A percentile compares a stretch with the other conserved stretches of the same genome.
Evolutionary conservation across 78 protist genomes (phyloP).

Genomic region (Anaeramoeba ignava): DNA sequence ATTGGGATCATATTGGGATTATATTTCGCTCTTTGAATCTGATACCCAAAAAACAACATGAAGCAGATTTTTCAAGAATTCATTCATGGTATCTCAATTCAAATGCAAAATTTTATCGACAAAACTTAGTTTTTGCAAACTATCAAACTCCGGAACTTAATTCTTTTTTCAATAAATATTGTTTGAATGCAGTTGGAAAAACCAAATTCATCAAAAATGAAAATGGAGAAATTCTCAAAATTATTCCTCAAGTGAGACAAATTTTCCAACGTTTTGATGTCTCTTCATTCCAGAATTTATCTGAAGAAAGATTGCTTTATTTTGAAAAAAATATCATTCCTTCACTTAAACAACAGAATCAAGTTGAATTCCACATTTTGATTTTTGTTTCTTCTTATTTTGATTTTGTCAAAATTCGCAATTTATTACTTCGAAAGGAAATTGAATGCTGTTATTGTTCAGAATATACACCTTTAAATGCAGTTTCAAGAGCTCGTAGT

Average conservation of each 20-base stretch:
- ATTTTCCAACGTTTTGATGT: neutral
- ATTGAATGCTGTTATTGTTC: neutral
- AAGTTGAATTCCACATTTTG: neutral
- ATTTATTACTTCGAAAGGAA: neutral
- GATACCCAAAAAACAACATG: conserved; percentile 21
- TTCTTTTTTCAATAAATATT: conserved; percentile 31
- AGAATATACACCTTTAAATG: conserved; percentile 14
- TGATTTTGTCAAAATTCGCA: conserved; percentile 48
- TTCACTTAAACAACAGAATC: neutral
- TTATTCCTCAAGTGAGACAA: neutral
- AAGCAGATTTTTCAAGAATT: conserved; percentile 42
- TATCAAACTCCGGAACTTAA: conserved; percentile 35
- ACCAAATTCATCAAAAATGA: neutral
- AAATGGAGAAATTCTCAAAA: neutral
- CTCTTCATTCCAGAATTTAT: neutral
- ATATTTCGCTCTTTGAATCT: conserved; percentile 11
- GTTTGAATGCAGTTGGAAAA: conserved; percentile 5
- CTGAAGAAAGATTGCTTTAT: neutral
- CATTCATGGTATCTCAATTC: neutral
- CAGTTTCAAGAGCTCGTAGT: neutral
- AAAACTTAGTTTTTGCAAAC: conserved; percentile 40
- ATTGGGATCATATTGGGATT: conserved; percentile 62
- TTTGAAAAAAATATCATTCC: neutral
- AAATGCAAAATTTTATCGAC: conserved; percentile 24
- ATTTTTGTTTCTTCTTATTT: conserved; percentile 48